Evolutionary conservation across 257 asterid species (phyloP).

Genomic region (Henckelia pumila): DNA sequence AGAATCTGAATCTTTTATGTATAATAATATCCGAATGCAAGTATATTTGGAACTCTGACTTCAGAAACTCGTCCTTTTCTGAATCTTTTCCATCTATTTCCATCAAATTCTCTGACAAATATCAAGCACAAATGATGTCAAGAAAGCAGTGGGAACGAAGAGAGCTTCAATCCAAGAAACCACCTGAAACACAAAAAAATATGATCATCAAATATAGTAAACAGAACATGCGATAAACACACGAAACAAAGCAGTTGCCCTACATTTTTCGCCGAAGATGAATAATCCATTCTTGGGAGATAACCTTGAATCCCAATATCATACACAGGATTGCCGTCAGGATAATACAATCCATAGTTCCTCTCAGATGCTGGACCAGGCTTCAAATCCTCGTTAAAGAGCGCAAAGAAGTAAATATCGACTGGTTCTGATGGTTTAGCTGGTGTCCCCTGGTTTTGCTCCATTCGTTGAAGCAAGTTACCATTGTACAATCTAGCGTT

Average conservation of each 20-base stretch:
- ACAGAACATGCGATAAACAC: too few species aligned
- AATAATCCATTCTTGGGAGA: slow-evolving; percentile 67
- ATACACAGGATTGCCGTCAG: slow-evolving; percentile 82
- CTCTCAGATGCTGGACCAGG: slow-evolving; percentile 93
- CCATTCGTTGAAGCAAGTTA: slow-evolving; percentile 56
- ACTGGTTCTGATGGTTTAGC: slow-evolving; percentile 67
- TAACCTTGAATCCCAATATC: slow-evolving; percentile 61
- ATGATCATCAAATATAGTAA: too few species aligned
- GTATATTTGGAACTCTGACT: too few species aligned
- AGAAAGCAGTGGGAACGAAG: too few species aligned
- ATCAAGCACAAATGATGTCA: too few species aligned
- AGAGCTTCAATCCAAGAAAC: too few species aligned
- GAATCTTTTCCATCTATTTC: too few species aligned
- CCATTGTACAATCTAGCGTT: slow-evolving; percentile 76
- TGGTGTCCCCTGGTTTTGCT: slow-evolving; percentile 73
- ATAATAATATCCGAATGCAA: too few species aligned
- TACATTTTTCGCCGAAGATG: slow-evolving; percentile 55
- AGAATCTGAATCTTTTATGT: too few species aligned
- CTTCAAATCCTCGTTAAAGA: slow-evolving; percentile 88
- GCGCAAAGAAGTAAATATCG: slow-evolving; percentile 80
- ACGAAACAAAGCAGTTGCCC: slow-evolving; percentile 20
- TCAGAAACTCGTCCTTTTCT: too few species aligned
- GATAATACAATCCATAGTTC: slow-evolving; percentile 81
- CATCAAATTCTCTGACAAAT: too few species aligned
- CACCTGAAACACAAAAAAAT: too few species aligned